These are phyloP conservation scores for Scleroderma bovista DNA, from an alignment of 768 basidiomycete genomes.

Conservation along the genomic window DNA sequence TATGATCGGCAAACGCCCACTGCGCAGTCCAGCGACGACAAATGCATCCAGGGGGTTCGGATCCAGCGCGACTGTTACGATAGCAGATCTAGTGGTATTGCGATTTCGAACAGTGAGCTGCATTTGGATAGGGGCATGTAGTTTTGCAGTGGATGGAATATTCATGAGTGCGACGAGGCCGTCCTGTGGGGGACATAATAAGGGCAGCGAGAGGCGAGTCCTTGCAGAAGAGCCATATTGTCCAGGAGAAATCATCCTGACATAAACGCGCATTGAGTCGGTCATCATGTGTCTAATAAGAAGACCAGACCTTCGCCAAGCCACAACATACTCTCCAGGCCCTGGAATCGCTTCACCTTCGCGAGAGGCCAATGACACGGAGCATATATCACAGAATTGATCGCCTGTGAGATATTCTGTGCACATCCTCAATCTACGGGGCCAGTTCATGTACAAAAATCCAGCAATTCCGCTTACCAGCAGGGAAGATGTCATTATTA, in stretches of 20 bases:
- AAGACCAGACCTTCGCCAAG: slow-evolving; percentile 55
- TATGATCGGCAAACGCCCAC: slow-evolving; percentile 62
- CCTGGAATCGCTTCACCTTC: slow-evolving; percentile 39
- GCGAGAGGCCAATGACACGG: slow-evolving; percentile 40
- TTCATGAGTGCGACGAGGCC: slow-evolving; percentile 61
- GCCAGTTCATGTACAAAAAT: neutral
- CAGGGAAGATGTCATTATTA: slow-evolving; percentile 39
- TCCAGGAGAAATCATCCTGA: slow-evolving; percentile 44
- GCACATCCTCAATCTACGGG: neutral
- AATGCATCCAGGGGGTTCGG: slow-evolving; percentile 66
- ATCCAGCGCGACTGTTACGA: slow-evolving; percentile 69
- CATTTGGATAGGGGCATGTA: slow-evolving; percentile 59
- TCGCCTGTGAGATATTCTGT: slow-evolving; percentile 64
- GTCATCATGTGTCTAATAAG: neutral
- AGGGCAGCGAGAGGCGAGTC: slow-evolving; percentile 54
- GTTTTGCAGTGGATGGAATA: slow-evolving; percentile 53
- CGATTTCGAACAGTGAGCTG: slow-evolving; percentile 60
- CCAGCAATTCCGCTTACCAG: slow-evolving; percentile 30
- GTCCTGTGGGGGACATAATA: slow-evolving; percentile 54
- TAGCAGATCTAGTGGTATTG: slow-evolving; percentile 57
- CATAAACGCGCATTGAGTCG: neutral
- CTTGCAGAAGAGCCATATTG: slow-evolving; percentile 40
- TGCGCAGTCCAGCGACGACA: slow-evolving; percentile 71
- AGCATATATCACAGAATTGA: slow-evolving; percentile 52
- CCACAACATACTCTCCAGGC: slow-evolving; percentile 55